Percentiles rank a stretch among this genome's conserved stretches.
These are phyloP conservation scores for Pythium coloratum DNA, from an alignment of 352 stramenopile species.

Conservation along the genomic window DNA sequence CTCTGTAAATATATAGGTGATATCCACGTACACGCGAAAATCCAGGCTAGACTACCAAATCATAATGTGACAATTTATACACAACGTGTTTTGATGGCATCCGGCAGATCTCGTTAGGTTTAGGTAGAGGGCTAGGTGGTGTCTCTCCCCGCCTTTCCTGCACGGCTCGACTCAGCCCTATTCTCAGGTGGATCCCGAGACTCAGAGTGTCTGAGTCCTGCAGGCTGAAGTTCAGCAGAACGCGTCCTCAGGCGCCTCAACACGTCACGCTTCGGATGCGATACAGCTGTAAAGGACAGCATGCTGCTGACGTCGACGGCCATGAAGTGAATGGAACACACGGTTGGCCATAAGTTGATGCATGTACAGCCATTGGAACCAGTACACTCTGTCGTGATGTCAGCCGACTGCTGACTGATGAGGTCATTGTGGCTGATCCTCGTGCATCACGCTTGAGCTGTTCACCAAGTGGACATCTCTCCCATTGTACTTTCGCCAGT, in stretches of 20 bases:
- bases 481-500: too few relatives aligned
- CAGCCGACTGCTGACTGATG: too few relatives aligned
- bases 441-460: too few relatives aligned
- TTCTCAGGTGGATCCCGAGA: too few relatives aligned
- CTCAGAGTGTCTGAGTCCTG: background rate
- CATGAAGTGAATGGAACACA: background rate
- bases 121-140: background rate
- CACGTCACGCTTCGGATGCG: too few relatives aligned
- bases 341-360: too few relatives aligned
- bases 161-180: background rate
- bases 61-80: background rate
- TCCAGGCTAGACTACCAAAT: background rate
- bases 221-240: too few relatives aligned
- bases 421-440: too few relatives aligned
- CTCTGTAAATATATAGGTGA: background rate
- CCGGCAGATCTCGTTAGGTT: background rate
- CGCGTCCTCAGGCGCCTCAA: too few relatives aligned
- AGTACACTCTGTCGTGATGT: too few relatives aligned
- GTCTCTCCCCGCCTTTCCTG: background rate
- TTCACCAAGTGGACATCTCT: too few relatives aligned
- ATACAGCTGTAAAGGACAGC: background rate
- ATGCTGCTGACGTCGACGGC: background rate
- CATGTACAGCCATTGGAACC: too few relatives aligned
- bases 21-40: background rate
- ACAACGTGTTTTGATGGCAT: background rate